phyloP scores from a whole-genome alignment of 805 yeast species.

The Candida berthetii region DNA sequence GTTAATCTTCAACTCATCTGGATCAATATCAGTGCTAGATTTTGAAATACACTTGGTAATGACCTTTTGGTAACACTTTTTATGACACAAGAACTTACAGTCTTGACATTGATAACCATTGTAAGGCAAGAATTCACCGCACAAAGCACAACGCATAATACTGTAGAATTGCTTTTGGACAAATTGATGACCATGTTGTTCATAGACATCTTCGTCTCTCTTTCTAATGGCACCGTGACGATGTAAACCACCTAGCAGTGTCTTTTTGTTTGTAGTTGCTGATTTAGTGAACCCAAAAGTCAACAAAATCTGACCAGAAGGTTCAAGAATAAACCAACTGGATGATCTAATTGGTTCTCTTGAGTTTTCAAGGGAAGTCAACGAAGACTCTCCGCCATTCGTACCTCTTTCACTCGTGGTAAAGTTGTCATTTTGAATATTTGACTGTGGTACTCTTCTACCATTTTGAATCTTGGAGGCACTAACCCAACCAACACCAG shows the following conservation, averaged over 20 bases:
- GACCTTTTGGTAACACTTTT: slow-evolving; percentile 73
- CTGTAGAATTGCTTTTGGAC: slow-evolving; percentile 93
- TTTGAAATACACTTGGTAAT: slow-evolving; percentile 81
- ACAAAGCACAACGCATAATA: slow-evolving; percentile 94
- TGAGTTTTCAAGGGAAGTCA: slow-evolving; percentile 6
- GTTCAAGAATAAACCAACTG: slow-evolving; percentile 89
- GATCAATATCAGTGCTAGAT: slow-evolving; percentile 60
- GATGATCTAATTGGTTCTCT: slow-evolving; percentile 41
- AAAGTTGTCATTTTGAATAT: slow-evolving; percentile 17
- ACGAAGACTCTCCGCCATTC: neutral
- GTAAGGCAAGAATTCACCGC: slow-evolving; percentile 90
- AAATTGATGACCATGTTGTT: slow-evolving; percentile 96
- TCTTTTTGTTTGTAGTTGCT: slow-evolving; percentile 37
- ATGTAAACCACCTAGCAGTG: slow-evolving; percentile 57
- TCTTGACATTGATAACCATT: slow-evolving; percentile 86
- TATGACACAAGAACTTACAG: slow-evolving; percentile 75
- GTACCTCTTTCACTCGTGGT: slow-evolving; percentile 8
- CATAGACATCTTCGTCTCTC: slow-evolving; percentile 81
- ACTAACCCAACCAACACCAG: slow-evolving; percentile 84
- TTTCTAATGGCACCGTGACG: slow-evolving; percentile 99
- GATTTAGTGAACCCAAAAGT: slow-evolving; percentile 77
- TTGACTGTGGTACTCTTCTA: slow-evolving; percentile 9
- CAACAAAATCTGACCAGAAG: slow-evolving; percentile 84
- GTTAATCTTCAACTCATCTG: slow-evolving; percentile 77
- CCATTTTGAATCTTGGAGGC: slow-evolving; percentile 48